Base-by-base conservation (phyloP, 164 flowering plant genomes). In the Berberis thunbergii region DNA sequence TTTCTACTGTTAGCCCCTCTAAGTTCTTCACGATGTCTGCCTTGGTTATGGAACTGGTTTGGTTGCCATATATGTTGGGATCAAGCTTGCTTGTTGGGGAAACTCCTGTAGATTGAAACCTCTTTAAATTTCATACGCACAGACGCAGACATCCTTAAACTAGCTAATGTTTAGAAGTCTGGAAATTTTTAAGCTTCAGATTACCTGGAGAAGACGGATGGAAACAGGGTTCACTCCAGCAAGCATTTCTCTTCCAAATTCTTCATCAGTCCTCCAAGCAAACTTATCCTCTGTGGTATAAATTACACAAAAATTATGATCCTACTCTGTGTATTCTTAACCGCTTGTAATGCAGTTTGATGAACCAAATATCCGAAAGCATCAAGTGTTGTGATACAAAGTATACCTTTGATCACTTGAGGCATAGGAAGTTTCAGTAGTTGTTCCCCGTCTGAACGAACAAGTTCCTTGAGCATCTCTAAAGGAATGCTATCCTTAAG, bases 251-350 rank as follows among this genome's bases (percentile, higher is more conserved):
- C 97, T 67, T 11, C 66, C 92, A 68, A 93, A 93, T 67, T 93
- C 98, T 79, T 87, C 95, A 62, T 93, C 97, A 6, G 91, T 81
- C 75, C 96, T 88, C 98, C 98, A 90, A 3, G 96, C 97, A 45
- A 80, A 65, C 69, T 64, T 83, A 61, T 81, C 79, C 68, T 67
- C 98, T 93, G 81, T 53, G 70, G 60, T 41, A 57, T 9, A 11
- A 41, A 57, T 3, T 6, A 41, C 2, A 38, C 40, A 26, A 43
- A 40, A 38, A 57, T 2, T 40, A 57, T 11, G 44, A 9, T 3
- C n/a, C 40, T 41, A 57, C 10, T 3, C 41, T 7, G n/a, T 11
- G 2, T 7, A 40, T 40, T 57, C 6, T 55, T n/a, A 2, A 3
- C 45, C 40, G 45, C 3, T 41, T 7, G 13, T 52, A 52, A 52